These are phyloP conservation scores for Telopea speciosissima DNA, from an alignment of 177 flowering plant species.

Conservation along the genomic window DNA sequence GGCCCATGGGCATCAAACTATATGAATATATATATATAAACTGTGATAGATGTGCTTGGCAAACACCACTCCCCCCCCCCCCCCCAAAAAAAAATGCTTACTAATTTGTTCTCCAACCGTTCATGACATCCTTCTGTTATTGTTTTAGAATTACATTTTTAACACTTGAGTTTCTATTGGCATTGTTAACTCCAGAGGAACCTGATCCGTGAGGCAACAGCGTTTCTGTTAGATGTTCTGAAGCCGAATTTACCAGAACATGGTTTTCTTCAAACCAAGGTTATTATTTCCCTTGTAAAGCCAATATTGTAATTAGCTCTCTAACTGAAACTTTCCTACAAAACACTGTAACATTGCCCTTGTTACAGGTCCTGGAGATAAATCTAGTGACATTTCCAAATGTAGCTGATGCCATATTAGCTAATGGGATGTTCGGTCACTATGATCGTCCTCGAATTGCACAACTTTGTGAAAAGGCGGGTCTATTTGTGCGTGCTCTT, in stretches of 20 bases:
- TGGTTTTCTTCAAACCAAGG: conserved; percentile 89
- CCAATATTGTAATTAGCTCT: neutral
- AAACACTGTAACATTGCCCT: conserved; percentile 3
- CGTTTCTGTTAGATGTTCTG: conserved; percentile 89
- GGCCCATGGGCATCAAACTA: neutral
- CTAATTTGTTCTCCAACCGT: neutral
- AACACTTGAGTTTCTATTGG: neutral
- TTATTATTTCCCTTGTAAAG: conserved; percentile 9
- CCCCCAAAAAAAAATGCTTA: no score
- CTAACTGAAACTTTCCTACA: neutral
- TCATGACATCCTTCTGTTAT: neutral
- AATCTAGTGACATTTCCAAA: conserved; percentile 96
- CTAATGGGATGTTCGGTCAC: conserved; percentile 99
- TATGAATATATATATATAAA: neutral
- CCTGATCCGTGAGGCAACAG: conserved; percentile 98
- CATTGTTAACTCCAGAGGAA: conserved; percentile 59
- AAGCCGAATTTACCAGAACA: conserved; percentile 97
- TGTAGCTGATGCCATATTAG: conserved; percentile 98
- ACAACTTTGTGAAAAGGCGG: conserved; percentile 99
- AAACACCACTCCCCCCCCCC: no score
- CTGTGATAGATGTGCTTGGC: neutral
- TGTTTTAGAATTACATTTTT: neutral
- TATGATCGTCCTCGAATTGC: conserved; percentile 98
- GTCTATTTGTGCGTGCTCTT: conserved; percentile 80
- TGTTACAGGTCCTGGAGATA: conserved; percentile 81